These are phyloP conservation scores for Blastobotrys elegans DNA, from an alignment of 1,139 yeast species.

Conservation along the genomic window DNA sequence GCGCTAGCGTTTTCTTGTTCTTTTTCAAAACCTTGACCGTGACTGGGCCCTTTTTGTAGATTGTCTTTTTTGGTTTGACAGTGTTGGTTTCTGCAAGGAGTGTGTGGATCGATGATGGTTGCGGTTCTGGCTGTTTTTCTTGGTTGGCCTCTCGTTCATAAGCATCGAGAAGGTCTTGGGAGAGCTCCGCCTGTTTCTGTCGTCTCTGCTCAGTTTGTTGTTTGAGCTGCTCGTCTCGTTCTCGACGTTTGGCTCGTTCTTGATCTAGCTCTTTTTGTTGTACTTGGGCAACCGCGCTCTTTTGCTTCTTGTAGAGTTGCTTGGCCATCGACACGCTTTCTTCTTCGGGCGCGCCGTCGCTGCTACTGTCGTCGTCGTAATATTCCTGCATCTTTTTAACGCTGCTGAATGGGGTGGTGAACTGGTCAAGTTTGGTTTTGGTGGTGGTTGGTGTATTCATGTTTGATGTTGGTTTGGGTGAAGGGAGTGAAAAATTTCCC, in stretches of 20 bases:
- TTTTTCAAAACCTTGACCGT: slow-evolving; percentile 43
- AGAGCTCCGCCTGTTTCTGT: slow-evolving; percentile 12
- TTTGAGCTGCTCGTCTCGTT: slow-evolving; percentile 18
- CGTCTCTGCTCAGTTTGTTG: slow-evolving; percentile 17
- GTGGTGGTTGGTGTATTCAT: no score
- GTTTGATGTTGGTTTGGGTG: no score
- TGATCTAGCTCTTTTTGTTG: slow-evolving; percentile 12
- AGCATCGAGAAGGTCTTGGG: slow-evolving; percentile 16
- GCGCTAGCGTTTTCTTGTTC: slow-evolving; percentile 37
- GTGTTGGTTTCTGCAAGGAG: not conserved
- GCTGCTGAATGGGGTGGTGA: not conserved
- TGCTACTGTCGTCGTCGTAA: slow-evolving; percentile 14
- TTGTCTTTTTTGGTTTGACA: slow-evolving; percentile 25
- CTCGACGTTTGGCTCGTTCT: slow-evolving; percentile 20
- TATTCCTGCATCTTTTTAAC: not conserved
- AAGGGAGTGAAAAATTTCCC: no score
- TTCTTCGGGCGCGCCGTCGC: slow-evolving; percentile 27
- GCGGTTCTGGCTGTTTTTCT: not conserved
- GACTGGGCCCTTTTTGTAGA: slow-evolving; percentile 49
- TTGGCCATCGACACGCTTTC: slow-evolving; percentile 19
- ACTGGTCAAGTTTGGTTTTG: no score
- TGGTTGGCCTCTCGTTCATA: slow-evolving; percentile 12
- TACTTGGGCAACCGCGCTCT: no score
- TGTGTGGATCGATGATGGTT: not conserved
- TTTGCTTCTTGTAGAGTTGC: slow-evolving; percentile 9